Base-by-base conservation (phyloP, 371 early-diverging fungal species). In the Scutellospora calospora region DNA sequence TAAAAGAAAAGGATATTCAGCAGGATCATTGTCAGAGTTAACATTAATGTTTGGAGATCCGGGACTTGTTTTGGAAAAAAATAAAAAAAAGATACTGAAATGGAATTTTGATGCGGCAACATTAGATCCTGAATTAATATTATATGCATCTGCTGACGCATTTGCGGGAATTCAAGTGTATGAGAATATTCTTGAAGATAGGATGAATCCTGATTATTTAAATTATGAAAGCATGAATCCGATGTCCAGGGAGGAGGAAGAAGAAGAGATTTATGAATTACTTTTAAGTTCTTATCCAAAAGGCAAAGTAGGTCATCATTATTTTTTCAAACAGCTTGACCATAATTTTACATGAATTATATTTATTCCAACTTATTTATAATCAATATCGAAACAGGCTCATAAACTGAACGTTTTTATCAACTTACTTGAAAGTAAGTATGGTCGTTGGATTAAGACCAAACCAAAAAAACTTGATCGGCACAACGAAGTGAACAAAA, bases 141-240 rank as follows among this genome's bases (percentile, higher is more conserved):
- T 35, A 16, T 80, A 80, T 35, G 75, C 80, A 49, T 52, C 80
- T 5, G 12, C 72, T 29, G 80, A 80, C 74, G 80, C 80, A 12
- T 72, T 80, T 62, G 72, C 80, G 20, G 80, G 74, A 59, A 52
- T 62, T 60, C 72, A 75, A 62, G 74, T 80, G 14, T 80, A 80
- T 68, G 55, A 60, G 49, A 80, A 73, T 41, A 49, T 80, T 55
- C 33, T 80, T 25, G 25, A 22, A 33, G 75, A 62, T 49, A 79
- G 20, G 22, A n/a, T 65, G 35, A 79, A 79, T 27, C n/a, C 20
- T 6, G 54, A 69, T 20, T 79, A 79, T 57, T 45, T 63, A 49
- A 57, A 41, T 55, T 79, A 63, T 16, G 79, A 62, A 25, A 49
- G 69, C 11, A 9, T 14, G 0, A 9, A 68, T 79, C 69, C 79